Evolutionary conservation across 106 monocot species (phyloP), one percentile per base, ranked within the genome.

Genomic region (Dendrobium huoshanense): DNA sequence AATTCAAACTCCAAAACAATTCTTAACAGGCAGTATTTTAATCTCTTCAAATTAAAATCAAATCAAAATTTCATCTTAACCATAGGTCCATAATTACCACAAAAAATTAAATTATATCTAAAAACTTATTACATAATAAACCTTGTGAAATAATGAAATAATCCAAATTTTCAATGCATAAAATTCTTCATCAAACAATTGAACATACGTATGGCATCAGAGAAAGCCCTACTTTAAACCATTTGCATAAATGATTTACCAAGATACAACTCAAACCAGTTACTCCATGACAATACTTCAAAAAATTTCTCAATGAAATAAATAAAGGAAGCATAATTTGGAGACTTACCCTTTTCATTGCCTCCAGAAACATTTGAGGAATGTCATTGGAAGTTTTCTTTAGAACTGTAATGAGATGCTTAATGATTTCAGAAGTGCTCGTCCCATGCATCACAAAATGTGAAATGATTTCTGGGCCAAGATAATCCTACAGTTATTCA

Each of bases 401-500:
- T 56, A 98, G 20, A 80, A 86, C 83, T 76, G 91, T 76, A 82
- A 98, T 94, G 40, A 98, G 79, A 78, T 98, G 82, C 78, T 92
- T 98, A 81, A 98, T 88, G 79, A 98, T 92, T 75, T 98, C 98
- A 18, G 87, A 13, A 67, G 88, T 83, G 78, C 91, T 91, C 55
- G 89, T 27, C 40, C 94, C 98, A 89, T 98, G 94, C 88, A 89
- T 89, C 55, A 77, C 92, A 85, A 89, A 92, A 85, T 98, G 98
- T 64, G 98, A 98, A 89, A 98, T 84, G 65, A 98, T 91, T 77
- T 91, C 92, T 55, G 98, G 91, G 56, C 89, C 98, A 81, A 98
- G 92, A 87, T 92, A 91, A 48, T 87, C 92, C 98, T 98, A 92
- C 79, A 88, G 64, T 41, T 43, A 74, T 74, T 74, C 41, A 74